Conservation (phyloP, 2,329 filamentous ascomycete genomes). For the Acephala macrosclerotiorum region DNA sequence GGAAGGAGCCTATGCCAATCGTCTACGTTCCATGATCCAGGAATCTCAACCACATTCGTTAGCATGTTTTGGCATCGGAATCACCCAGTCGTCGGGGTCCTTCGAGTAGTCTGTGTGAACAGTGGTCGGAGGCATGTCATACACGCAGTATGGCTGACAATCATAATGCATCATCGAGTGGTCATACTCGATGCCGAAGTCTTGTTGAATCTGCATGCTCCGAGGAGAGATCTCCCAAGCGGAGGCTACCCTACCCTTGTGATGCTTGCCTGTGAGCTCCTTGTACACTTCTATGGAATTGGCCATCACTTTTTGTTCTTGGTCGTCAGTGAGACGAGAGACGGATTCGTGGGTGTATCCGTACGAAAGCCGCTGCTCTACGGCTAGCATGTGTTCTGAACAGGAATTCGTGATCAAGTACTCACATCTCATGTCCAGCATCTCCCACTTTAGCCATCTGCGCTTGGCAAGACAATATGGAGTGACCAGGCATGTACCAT, state of each 20-base stretch:
- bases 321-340: constrained; percentile 4
- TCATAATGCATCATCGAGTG: constrained; percentile 10
- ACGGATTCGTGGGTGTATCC: constrained; percentile 4
- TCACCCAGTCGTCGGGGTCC: constrained; percentile 3
- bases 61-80: not conserved
- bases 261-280: constrained; percentile 2
- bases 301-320: constrained; percentile 7
- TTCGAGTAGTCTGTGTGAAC: constrained; percentile 3
- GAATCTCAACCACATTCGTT: constrained; percentile 6
- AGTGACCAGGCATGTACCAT: constrained; percentile 51
- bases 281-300: constrained; percentile 3
- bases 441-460: constrained; percentile 28
- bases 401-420: not conserved
- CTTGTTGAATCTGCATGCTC: constrained; percentile 3
- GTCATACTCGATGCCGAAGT: not conserved
- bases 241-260: not conserved
- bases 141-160: constrained; percentile 6
- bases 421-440: constrained; percentile 14
- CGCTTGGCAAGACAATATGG: constrained; percentile 28
- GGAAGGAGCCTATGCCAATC: not conserved
- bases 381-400: not conserved
- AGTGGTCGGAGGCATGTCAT: not conserved
- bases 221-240: constrained; percentile 9
- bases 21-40: not conserved
- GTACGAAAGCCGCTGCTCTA: not conserved